Evolutionary conservation across 257 asterid genomes (phyloP).

Genomic region (Osmanthus fragrans): DNA sequence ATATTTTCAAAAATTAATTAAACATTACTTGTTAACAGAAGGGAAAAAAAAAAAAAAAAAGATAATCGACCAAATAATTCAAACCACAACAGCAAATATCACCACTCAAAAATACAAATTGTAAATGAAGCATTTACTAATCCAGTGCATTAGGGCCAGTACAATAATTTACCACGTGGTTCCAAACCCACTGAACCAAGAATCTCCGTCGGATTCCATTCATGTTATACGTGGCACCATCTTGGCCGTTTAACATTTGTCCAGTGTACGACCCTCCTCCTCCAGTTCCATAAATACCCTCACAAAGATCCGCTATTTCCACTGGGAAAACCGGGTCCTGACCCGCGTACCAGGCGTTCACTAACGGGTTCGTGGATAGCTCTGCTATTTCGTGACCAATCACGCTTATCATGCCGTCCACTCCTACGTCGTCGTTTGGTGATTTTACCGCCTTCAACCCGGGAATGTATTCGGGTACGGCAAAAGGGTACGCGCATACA

Average conservation of each 20-base stretch:
- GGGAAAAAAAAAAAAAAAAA: neutral
- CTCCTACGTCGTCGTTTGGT: conserved; percentile 80
- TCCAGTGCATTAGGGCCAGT: conserved; percentile 95
- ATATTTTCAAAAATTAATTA: neutral
- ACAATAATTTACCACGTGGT: conserved; percentile 65
- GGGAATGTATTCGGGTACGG: conserved; percentile 69
- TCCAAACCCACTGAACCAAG: conserved; percentile 97
- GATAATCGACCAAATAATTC: neutral
- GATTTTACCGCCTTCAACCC: conserved; percentile 57
- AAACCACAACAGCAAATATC: neutral
- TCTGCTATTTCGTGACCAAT: conserved; percentile 90
- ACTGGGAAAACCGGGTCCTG: conserved; percentile 75
- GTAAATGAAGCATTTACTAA: conserved; percentile 50
- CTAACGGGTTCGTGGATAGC: conserved; percentile 72
- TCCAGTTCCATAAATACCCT: conserved; percentile 87
- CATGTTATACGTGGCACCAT: conserved; percentile 88
- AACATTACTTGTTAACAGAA: conserved; percentile 1
- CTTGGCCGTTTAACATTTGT: conserved; percentile 66
- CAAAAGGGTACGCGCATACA: conserved; percentile 77
- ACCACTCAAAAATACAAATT: neutral
- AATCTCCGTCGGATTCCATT: conserved; percentile 76
- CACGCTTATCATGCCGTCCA: conserved; percentile 88
- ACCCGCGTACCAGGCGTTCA: conserved; percentile 93
- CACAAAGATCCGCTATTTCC: conserved; percentile 89
- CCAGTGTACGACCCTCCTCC: conserved; percentile 94